A percentile compares a stretch with the other conserved stretches of the same genome.
phyloP scores from a whole-genome alignment of 2,329 filamentous ascomycete species.

The Venturia nashicola region DNA sequence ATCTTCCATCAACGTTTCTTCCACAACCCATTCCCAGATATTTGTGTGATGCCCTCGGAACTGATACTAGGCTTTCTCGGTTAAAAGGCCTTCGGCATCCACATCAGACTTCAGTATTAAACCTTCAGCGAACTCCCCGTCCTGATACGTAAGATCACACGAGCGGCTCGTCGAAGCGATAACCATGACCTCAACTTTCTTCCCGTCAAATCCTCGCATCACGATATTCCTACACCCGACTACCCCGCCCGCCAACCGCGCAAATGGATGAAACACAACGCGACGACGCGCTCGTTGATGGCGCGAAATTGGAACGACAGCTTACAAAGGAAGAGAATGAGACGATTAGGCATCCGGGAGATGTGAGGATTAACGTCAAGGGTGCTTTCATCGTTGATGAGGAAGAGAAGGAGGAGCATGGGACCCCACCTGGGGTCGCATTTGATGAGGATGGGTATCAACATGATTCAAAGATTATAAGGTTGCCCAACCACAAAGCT shows the following conservation, averaged over 20 bases:
- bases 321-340: conserved; percentile 7
- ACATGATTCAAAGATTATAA: conserved; percentile 80
- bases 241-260: not conserved
- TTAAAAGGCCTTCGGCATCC: not conserved
- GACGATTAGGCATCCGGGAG: conserved; percentile 43
- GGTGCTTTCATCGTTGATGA: conserved; percentile 95
- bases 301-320: conserved; percentile 4
- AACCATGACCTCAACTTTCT: not conserved
- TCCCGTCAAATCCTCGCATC: not conserved
- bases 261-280: conserved; percentile 2
- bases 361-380: conserved; percentile 90
- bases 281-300: not conserved
- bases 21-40: not conserved
- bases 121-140: conserved; percentile 8
- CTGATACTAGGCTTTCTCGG: not conserved
- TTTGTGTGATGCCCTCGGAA: not conserved
- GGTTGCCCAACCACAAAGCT: conserved; percentile 89
- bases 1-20: not conserved
- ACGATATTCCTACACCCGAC: not conserved
- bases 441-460: conserved; percentile 41
- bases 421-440: conserved; percentile 24
- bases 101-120: conserved; percentile 6
- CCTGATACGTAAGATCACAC: not conserved
- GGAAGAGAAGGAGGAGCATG: conserved; percentile 35
- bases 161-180: not conserved